These are phyloP conservation scores for Dactylorhiza incarnata DNA, from an alignment of 106 monocot species.

Conservation along the genomic window DNA sequence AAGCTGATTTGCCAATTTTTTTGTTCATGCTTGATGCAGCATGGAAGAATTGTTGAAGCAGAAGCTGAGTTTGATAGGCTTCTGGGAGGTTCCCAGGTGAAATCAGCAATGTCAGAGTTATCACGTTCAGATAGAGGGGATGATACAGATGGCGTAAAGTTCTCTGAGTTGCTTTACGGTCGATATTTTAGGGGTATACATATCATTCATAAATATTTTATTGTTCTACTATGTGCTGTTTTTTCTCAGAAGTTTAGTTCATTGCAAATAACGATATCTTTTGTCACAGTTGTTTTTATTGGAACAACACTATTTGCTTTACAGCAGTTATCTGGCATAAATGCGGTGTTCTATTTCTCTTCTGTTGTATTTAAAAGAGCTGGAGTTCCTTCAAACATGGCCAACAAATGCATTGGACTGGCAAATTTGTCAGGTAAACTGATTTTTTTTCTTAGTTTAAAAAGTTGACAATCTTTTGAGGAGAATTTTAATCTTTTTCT, in stretches of 20 bases:
- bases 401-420: conserved; percentile 78
- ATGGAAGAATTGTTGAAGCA: conserved; percentile 78
- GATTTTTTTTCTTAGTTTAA: conserved; percentile 4
- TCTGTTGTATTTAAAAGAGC: conserved; percentile 78
- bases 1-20: neutral
- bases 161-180: conserved; percentile 75
- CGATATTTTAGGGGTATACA: conserved; percentile 69
- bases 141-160: conserved; percentile 56
- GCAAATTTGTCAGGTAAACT: conserved; percentile 77
- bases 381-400: conserved; percentile 69
- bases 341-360: conserved; percentile 97
- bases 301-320: conserved; percentile 93
- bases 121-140: conserved; percentile 68
- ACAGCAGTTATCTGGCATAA: conserved; percentile 99
- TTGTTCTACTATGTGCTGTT: neutral
- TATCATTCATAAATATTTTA: neutral
- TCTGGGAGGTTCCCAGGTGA: conserved; percentile 66
- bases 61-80: conserved; percentile 80
- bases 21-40: conserved; percentile 26
- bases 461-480: neutral
- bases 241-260: conserved; percentile 22
- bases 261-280: conserved; percentile 45
- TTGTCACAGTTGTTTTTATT: conserved; percentile 88
- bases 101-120: conserved; percentile 72
- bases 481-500: too few relatives aligned